Conservation (phyloP, 257 asterid species). For the Solanum piurae region DNA sequence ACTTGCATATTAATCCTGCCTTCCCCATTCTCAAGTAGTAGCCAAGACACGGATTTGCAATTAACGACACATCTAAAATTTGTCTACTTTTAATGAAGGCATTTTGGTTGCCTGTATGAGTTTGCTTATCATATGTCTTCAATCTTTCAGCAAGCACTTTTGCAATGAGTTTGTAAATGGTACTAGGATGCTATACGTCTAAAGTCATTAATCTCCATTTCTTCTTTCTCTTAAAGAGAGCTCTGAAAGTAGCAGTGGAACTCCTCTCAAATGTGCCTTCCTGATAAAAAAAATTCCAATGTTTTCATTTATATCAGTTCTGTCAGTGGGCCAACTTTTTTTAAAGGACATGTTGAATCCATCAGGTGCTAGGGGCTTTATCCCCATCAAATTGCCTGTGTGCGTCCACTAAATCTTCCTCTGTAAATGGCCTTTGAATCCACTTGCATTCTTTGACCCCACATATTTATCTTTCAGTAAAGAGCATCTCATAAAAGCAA, state of each 20-base stretch:
- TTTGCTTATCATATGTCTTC: background rate
- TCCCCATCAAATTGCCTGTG: background rate
- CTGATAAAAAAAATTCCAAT: background rate
- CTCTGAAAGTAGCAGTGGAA: background rate
- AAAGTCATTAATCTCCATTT: background rate
- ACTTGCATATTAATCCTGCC: background rate
- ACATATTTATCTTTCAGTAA: background rate
- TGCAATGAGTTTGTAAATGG: background rate
- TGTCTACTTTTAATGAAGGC: background rate
- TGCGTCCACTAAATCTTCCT: background rate
- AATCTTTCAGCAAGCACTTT: background rate
- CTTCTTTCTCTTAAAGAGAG: background rate
- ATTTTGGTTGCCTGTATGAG: background rate
- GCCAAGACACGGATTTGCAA: background rate
- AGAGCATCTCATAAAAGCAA: background rate
- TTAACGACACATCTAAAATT: background rate
- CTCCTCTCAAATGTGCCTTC: background rate
- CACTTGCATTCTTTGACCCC: background rate
- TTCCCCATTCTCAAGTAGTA: background rate
- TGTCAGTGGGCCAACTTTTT: background rate
- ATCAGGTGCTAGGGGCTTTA: background rate
- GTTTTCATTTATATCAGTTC: background rate
- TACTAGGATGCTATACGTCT: background rate
- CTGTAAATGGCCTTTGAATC: background rate
- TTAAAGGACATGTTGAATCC: background rate